Evolutionary conservation across 1,139 yeast species (phyloP), one percentile per base, ranked within the genome.

Genomic region (Kodamaea arcana): DNA sequence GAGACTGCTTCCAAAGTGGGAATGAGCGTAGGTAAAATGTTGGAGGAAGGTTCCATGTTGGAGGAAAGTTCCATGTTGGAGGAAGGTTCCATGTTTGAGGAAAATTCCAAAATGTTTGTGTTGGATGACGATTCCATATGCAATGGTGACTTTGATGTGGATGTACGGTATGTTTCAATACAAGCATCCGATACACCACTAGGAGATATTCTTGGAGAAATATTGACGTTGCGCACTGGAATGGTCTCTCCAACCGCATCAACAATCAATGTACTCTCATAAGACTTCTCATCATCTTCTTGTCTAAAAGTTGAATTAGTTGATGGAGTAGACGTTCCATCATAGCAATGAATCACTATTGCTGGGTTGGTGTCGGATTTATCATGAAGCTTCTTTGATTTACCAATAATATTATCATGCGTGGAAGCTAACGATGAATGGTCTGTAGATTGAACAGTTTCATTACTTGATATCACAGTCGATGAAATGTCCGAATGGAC

Each of bases 361-460:
- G 56, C 41, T 2, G 63, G 61, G 1, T 58, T 44, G 9, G 35
- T 27, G 18, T 33, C 35, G 6, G 17, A 13, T 25, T 25, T 21
- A 28, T 3, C 15, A 16, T 16, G 22, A 10, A 13, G 6, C 17
- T 25, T 14, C n/a, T 32, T 30, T 11, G 41, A 27, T 27, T 41
- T 45, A 21, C 41, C 39, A n/a, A 34, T 27, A 31, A 36, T 33
- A 30, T 34, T 22, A 12, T 51, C 58, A 29, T 36, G 42, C 14
- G 52, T 58, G 2, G 62, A 54, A 5, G 49, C 32, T 13, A 58
- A 44, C 2, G 65, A 56, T 1, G 66, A 60, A 38, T 57, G 61
- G 30, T 62, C 66, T 1, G 69, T 61, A 2, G 65, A 58, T 30
- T 54, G 64, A 14, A 54, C 45, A 3, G 66, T 57, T 15, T 60